A percentile compares a stretch with the other conserved stretches of the same genome.
Conservation (phyloP, 441 rosid genomes). For the Bruguiera hainesii region DNA sequence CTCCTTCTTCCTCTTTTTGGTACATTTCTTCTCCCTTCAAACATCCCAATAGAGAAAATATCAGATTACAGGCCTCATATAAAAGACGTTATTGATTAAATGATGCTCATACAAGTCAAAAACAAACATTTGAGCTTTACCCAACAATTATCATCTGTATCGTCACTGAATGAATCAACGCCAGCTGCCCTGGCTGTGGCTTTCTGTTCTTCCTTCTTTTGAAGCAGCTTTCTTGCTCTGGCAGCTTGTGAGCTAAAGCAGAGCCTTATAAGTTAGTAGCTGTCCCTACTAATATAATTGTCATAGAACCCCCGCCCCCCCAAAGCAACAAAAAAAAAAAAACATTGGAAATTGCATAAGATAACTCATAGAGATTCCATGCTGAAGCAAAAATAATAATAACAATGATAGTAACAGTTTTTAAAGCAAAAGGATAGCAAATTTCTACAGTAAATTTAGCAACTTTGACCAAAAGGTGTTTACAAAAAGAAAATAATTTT, state of each 20-base stretch:
- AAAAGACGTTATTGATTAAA: background rate
- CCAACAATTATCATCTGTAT: slow-evolving; percentile 57
- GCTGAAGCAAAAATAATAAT: too few relatives aligned
- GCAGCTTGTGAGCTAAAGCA: slow-evolving; percentile 57
- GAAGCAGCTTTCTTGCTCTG: slow-evolving; percentile 71
- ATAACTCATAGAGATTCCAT: too few relatives aligned
- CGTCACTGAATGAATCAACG: slow-evolving; percentile 59
- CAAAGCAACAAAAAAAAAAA: background rate
- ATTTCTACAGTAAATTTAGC: too few relatives aligned
- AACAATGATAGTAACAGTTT: too few relatives aligned
- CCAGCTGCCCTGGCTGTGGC: slow-evolving; percentile 66
- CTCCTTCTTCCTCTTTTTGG: slow-evolving; percentile 32
- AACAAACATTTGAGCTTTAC: slow-evolving; percentile 30
- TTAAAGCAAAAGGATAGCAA: too few relatives aligned
- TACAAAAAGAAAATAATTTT: too few relatives aligned
- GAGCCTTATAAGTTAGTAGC: background rate
- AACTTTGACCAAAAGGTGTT: too few relatives aligned
- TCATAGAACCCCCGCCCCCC: background rate
- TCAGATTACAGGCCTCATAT: slow-evolving; percentile 7
- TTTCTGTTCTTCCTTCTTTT: slow-evolving; percentile 68
- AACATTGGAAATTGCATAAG: too few relatives aligned
- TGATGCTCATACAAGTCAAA: slow-evolving; percentile 12
- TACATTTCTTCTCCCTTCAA: background rate
- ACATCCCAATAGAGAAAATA: slow-evolving; percentile 1
- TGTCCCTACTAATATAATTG: too few relatives aligned